A percentile compares a stretch with the other conserved stretches of the same genome.
These are phyloP conservation scores for Suillus tomentosus DNA, from an alignment of 768 basidiomycete genomes.

Conservation along the genomic window DNA sequence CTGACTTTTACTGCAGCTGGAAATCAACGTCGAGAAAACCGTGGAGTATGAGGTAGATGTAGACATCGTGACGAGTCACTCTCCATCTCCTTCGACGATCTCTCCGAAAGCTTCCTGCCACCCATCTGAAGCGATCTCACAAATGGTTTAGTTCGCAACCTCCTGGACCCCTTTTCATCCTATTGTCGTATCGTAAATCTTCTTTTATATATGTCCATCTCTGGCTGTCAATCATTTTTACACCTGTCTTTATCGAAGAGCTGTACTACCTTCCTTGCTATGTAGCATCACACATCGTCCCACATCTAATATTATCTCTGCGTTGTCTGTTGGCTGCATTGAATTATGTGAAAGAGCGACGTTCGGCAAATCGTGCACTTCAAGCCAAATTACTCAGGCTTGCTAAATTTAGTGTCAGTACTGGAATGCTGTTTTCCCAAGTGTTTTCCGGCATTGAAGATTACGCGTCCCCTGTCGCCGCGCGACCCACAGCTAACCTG, in stretches of 20 bases:
- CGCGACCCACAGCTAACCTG: not conserved
- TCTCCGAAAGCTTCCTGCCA: not conserved
- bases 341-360: not conserved
- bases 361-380: not conserved
- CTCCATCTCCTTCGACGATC: not conserved
- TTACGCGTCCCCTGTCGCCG: not conserved
- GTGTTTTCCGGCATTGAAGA: not conserved
- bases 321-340: not conserved
- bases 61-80: not conserved
- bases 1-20: conserved; percentile 20
- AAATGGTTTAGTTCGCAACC: not conserved
- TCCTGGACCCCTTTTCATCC: not conserved
- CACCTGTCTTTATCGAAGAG: not conserved
- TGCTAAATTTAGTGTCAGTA: not conserved
- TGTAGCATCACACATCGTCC: not conserved
- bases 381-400: not conserved
- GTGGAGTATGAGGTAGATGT: conserved; percentile 26
- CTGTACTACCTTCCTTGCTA: conserved; percentile 1
- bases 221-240: conserved; percentile 2
- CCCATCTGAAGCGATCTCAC: too few relatives aligned
- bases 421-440: not conserved
- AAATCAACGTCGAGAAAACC: conserved; percentile 33
- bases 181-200: not conserved
- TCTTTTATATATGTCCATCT: not conserved
- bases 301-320: not conserved